These are phyloP conservation scores for Beta vulgaris DNA, from an alignment of 148 eudicot species.

Conservation along the genomic window DNA sequence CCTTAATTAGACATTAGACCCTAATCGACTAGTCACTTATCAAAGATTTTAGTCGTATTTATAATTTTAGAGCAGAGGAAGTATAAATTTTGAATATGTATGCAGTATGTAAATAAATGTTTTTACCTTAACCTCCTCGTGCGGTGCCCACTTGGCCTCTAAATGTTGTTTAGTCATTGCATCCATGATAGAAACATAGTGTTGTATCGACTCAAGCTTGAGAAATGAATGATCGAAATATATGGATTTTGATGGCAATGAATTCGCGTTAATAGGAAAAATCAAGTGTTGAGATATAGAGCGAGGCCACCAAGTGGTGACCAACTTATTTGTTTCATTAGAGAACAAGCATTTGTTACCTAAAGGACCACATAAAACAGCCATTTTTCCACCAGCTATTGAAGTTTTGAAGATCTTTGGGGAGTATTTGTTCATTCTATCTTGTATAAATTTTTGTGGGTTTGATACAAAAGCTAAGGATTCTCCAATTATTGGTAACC, in stretches of 20 bases:
- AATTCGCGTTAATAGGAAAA: neutral
- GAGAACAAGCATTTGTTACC: neutral
- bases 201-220: neutral
- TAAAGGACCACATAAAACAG: neutral
- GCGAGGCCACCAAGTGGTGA: neutral
- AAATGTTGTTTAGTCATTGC: neutral
- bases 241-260: neutral
- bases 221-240: no score
- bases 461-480: neutral
- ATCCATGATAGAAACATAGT: neutral
- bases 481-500: neutral
- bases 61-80: no score
- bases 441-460: neutral
- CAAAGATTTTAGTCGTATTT: no score
- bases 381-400: neutral
- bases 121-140: neutral
- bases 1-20: no score
- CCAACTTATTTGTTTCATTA: neutral
- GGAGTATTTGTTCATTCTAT: constrained; percentile 5
- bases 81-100: no score
- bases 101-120: no score
- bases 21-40: no score
- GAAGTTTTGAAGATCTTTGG: neutral
- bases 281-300: no score
- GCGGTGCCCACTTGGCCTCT: constrained; percentile 14